Base-by-base conservation (phyloP, 345 rosid species). In the Litchi chinensis region DNA sequence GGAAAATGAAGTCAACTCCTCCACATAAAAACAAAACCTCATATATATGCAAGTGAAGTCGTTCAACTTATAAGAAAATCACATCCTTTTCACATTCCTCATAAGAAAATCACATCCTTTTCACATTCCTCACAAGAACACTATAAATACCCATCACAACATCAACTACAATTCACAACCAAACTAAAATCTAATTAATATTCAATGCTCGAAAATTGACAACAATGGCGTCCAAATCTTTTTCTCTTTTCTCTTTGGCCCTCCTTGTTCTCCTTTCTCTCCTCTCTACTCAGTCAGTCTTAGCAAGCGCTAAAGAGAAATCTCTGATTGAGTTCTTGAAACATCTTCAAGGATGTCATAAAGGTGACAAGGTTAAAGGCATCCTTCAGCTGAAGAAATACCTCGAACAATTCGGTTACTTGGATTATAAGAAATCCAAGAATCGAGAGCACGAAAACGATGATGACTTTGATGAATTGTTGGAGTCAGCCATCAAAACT, bases 351-450 rank as follows among this genome's bases (percentile, higher is more conserved):
- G 91, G 89, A 13, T 80, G 85, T 46, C 82, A 77, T 28, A 79
- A 83, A 64, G 88, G 86, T 5, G 85, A 83, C 19, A 83, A 75
- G 5, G n/a, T 80, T 24, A 73, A 66, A 67, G 87, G 82, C 77
- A 64, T 89, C 19, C 66, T 70, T 22, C 13, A 77, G 8, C 84
- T 85, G 71, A 87, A 82, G 48, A 77, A 77, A 8, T 84, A 81
- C 44, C 75, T 85, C 16, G 43, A 85, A 10, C 41, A 28, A 0
- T 89, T 83, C 16, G 86, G 89, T 57, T 87, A 89, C 84, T 63
- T 85, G 68, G 52, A 39, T 67, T 62, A 69, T 10, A 48, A 52
- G 43, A 50, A 5, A 12, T 43, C 73, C 26, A 21, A 40, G 3
- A 69, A 57, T 68, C 48, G 37, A 0, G 3, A 24, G 10, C 71